Evolutionary conservation across 2,329 filamentous ascomycete genomes (phyloP).

Genomic region (Fusarium sp.): DNA sequence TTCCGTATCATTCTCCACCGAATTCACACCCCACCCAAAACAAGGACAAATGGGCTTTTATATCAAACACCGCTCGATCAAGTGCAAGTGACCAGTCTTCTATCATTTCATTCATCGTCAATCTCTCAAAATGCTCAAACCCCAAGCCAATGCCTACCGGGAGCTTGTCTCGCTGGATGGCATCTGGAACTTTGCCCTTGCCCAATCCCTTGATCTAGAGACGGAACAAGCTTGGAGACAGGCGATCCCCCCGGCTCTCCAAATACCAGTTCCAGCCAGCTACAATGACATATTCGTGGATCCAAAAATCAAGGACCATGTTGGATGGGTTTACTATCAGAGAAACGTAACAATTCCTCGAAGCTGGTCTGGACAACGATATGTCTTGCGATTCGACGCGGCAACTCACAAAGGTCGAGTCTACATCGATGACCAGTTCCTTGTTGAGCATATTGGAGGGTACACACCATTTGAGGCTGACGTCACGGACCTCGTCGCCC

Average conservation of each 20-base stretch:
- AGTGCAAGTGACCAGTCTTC: background rate
- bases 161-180: slow-evolving; percentile 26
- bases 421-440: slow-evolving; percentile 21
- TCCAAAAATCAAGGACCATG: slow-evolving; percentile 15
- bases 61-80: background rate
- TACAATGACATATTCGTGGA: slow-evolving; percentile 31
- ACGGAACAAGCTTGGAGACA: slow-evolving; percentile 7
- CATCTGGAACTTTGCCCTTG: slow-evolving; percentile 25
- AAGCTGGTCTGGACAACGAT: slow-evolving; percentile 13
- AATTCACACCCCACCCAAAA: background rate
- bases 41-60: background rate
- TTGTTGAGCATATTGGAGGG: slow-evolving; percentile 21
- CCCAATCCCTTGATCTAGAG: slow-evolving; percentile 7
- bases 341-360: slow-evolving; percentile 9
- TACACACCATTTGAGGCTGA: slow-evolving; percentile 25
- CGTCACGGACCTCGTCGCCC: background rate
- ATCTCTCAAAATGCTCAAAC: slow-evolving; percentile 20
- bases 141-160: slow-evolving; percentile 9
- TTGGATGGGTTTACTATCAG: slow-evolving; percentile 30
- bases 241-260: slow-evolving; percentile 2
- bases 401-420: slow-evolving; percentile 23
- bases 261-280: slow-evolving; percentile 22
- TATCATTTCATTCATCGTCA: background rate
- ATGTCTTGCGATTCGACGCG: slow-evolving; percentile 16
- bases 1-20: background rate